Evolutionary conservation across 1,284 basidiomycete species (phyloP).

Genomic region (Salmacisia buchloeana): DNA sequence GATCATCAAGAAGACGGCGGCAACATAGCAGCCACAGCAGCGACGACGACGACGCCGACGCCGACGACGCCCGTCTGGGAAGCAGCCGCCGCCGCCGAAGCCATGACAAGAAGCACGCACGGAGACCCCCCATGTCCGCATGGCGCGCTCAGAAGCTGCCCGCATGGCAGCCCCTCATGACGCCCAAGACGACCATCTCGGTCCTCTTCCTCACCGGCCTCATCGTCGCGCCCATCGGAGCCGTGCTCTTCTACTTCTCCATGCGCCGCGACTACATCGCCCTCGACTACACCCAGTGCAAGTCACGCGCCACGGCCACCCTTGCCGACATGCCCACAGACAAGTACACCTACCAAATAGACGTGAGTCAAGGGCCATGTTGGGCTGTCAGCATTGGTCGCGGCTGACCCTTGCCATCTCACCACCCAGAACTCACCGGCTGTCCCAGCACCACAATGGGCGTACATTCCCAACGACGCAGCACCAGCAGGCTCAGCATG

Average conservation of each 20-base stretch:
- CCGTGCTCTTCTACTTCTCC: slow-evolving; percentile 61
- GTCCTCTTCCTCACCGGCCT: slow-evolving; percentile 91
- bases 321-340: slow-evolving; percentile 59
- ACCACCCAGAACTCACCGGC: background rate
- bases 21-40: background rate
- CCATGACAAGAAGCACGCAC: background rate
- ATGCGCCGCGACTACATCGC: slow-evolving; percentile 59
- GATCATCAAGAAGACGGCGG: background rate
- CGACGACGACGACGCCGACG: background rate
- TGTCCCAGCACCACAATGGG: slow-evolving; percentile 8
- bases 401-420: background rate
- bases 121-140: background rate
- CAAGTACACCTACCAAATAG: slow-evolving; percentile 65
- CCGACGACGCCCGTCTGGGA: too few species aligned
- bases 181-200: slow-evolving; percentile 91
- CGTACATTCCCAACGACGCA: background rate
- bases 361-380: background rate
- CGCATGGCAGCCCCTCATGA: slow-evolving; percentile 99
- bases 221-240: slow-evolving; percentile 93
- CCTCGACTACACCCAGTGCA: slow-evolving; percentile 87
- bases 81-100: too few species aligned
- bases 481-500: slow-evolving; percentile 23
- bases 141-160: slow-evolving; percentile 72
- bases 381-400: background rate
- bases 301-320: slow-evolving; percentile 12